Evolutionary conservation across 2,329 filamentous ascomycete genomes (phyloP), one percentile per base, ranked within the genome.

Genomic region (Colletotrichum navitas): DNA sequence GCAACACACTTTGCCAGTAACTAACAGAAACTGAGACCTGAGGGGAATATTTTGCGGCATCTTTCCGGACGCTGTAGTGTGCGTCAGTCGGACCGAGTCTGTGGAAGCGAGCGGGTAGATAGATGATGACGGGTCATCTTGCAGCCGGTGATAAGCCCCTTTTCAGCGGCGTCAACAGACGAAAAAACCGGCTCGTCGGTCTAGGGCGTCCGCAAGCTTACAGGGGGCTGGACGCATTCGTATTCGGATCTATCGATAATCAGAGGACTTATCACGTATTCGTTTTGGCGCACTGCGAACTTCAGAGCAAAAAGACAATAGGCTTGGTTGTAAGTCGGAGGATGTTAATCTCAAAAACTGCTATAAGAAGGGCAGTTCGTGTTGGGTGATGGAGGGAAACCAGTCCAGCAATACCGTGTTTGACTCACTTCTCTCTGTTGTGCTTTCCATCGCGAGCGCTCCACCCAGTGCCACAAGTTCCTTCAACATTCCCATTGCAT

Each of bases 241-340:
- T 71, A 68, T 68, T 71, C 68, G 64, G 68, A 26, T 63, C 43
- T 29, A 24, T 21, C 10, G 1, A 12, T 12, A 2, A 24, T 59
- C 21, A 1, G n/a, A 16, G n/a, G 34, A 41, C 51, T 52, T 47
- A 54, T 63, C 68, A 36, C 64, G 64, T 71, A 68, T 71, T 71
- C 68, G 68, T 63, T 62, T 41, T 32, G 3, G 12, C 2, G 16
- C 0, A n/a, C 21, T 45, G 36, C 5, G 51, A 14, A 32, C 18
- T 18, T 18, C 1, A 14, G 24, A 47, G 18, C 11, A 41, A 6
- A 2, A 54, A 12, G 24, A 32, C 11, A 7, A 1, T n/a, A 6
- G 10, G 52, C 24, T 11, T 45, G 39, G n/a, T 10, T 26, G 16
- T n/a, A 34, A 34, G 29, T 34, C 29, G 2, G 3, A 26, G 34